These are phyloP conservation scores for Phytopythium kandeliae DNA, from an alignment of 352 stramenopile species.

Conservation along the genomic window DNA sequence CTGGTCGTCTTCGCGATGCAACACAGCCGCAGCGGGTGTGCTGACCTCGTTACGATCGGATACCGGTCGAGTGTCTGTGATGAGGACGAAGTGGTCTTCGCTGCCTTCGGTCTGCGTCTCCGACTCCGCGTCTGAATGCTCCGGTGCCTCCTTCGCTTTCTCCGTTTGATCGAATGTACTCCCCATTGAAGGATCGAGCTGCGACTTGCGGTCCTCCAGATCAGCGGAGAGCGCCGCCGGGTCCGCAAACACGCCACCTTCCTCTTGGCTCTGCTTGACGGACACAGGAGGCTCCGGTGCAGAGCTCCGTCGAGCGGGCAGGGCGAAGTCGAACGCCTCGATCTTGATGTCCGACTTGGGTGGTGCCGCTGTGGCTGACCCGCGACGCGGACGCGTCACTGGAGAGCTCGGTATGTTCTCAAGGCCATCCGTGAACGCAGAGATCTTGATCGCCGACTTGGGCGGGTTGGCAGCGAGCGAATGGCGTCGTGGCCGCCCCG, in stretches of 20 bases:
- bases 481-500: slow-evolving; percentile 11
- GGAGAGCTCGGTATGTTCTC: slow-evolving; percentile 26
- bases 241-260: background rate
- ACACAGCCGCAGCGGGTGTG: background rate
- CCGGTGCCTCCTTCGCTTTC: background rate
- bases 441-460: slow-evolving; percentile 27
- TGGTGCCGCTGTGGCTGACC: slow-evolving; percentile 19
- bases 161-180: background rate
- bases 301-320: slow-evolving; percentile 18
- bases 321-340: slow-evolving; percentile 29
- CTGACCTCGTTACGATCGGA: background rate
- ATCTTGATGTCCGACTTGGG: slow-evolving; percentile 48
- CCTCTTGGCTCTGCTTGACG: background rate
- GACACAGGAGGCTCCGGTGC: slow-evolving; percentile 12
- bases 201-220: background rate
- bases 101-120: slow-evolving; percentile 8
- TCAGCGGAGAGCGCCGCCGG: background rate
- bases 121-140: slow-evolving; percentile 6
- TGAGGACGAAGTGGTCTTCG: slow-evolving; percentile 6
- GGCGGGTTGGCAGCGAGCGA: slow-evolving; percentile 20
- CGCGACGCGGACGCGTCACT: slow-evolving; percentile 29
- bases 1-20: slow-evolving; percentile 2
- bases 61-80: background rate
- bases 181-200: background rate
- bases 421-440: slow-evolving; percentile 11